phyloP scores from a whole-genome alignment of 805 yeast genomes.

The Candida andamanensis region DNA sequence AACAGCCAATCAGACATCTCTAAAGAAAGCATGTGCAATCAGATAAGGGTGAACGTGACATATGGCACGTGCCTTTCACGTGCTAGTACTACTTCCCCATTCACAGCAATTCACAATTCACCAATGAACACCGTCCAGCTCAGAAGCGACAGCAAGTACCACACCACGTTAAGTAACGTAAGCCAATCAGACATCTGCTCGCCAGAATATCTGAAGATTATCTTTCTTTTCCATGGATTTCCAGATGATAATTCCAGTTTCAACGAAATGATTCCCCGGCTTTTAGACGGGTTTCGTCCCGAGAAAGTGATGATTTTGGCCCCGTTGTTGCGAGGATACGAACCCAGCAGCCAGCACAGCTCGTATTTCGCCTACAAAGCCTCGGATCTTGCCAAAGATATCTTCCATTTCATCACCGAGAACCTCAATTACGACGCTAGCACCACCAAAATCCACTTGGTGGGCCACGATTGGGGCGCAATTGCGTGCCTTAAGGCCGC shows the following conservation, averaged over 20 bases:
- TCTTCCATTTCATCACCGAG: slow-evolving; percentile 25
- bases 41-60: too few species aligned
- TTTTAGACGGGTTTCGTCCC: slow-evolving; percentile 15
- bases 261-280: slow-evolving; percentile 17
- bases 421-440: slow-evolving; percentile 4
- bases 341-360: slow-evolving; percentile 23
- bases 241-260: slow-evolving; percentile 33
- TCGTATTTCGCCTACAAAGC: slow-evolving; percentile 19
- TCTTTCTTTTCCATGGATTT: slow-evolving; percentile 32
- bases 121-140: slow-evolving; percentile 4
- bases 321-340: slow-evolving; percentile 37
- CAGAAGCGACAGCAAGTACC: slow-evolving; percentile 8
- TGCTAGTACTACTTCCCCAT: neutral
- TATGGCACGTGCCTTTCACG: neutral
- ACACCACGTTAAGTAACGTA: slow-evolving; percentile 8
- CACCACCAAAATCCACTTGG: slow-evolving; percentile 27
- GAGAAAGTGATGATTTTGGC: slow-evolving; percentile 22
- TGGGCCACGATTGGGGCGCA: slow-evolving; percentile 46
- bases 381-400: slow-evolving; percentile 29
- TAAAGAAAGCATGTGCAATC: too few species aligned
- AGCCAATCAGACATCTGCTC: slow-evolving; percentile 5
- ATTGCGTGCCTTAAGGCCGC: slow-evolving; percentile 31
- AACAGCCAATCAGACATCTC: too few species aligned
- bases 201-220: slow-evolving; percentile 11
- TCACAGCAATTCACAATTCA: neutral